Base-by-base conservation (phyloP, 1,284 basidiomycete species). In the Microbotryum silenes-acaulis region DNA sequence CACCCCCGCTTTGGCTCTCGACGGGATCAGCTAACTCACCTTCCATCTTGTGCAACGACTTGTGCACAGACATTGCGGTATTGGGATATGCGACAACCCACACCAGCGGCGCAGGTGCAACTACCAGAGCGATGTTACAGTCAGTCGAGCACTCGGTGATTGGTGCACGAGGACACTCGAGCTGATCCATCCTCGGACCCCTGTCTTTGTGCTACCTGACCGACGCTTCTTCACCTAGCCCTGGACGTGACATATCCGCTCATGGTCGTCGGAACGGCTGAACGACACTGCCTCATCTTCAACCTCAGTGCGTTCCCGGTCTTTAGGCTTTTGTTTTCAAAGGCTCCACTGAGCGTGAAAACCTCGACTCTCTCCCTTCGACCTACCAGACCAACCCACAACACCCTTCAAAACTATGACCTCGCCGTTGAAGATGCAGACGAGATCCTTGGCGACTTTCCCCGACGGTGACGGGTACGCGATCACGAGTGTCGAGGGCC, bases 261-360 rank as follows among this genome's bases (percentile, higher is more conserved):
- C n/a, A 83, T 94, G 78, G 91, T 96, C 33, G 88, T 92, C 44
- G 94, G 88, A n/a, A 94, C 90, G 8, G 94, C 93, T 16, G 91
- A 92, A 70, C 82, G 90, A 42, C 86, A 92, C 74, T 85, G 97
- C 61, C 85, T 90, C 73, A 87, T 96, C 58, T 89, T 85, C 79
- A 88, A 96, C 74, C 81, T 96, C 65, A 82, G 82, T 42, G 37
- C 12, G 37, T 42, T 6, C 16, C 16, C 37, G 16, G 31, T 10
- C 12, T 42, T 14, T 42, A 18, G 16, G 37, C 12, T 42, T 42
- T 18, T 16, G 37, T 42, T 42, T 42, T 10, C 5, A 14, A 42
- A 42, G 12, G 9, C 14, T 18, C 16, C 37, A 18, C 16, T 42
- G 31, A 31, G 31, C 31, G 31, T 42, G 4, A 2, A 42, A 37